A percentile compares a stretch with the other conserved stretches of the same genome.
phyloP scores from a whole-genome alignment of 176 grass and related monocot species.

The Oryza officinalis region DNA sequence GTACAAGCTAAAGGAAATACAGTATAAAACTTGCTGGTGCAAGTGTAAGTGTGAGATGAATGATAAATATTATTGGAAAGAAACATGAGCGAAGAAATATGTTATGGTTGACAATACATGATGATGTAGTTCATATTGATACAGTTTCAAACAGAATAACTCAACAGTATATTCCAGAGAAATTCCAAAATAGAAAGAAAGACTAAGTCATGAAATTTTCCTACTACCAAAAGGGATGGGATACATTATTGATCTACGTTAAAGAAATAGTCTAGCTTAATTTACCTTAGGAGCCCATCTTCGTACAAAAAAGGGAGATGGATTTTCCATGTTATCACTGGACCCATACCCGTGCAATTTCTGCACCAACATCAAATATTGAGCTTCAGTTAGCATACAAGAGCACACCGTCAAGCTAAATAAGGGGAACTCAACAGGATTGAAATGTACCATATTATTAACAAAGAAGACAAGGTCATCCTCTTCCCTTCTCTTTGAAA shows the following conservation, averaged over 20 bases:
- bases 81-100: neutral
- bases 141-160: neutral
- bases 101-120: neutral
- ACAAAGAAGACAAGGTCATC: conserved; percentile 99
- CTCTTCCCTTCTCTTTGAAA: conserved; percentile 66
- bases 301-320: conserved; percentile 74
- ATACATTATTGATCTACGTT: neutral
- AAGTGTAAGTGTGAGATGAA: neutral
- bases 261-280: neutral
- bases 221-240: neutral
- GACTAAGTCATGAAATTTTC: neutral
- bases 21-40: neutral
- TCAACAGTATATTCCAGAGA: neutral
- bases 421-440: neutral
- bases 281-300: conserved; percentile 85
- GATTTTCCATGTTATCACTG: conserved; percentile 66
- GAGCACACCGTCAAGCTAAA: neutral
- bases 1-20: neutral
- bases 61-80: neutral
- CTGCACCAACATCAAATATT: conserved; percentile 40
- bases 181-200: neutral
- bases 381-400: conserved; percentile 6
- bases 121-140: neutral
- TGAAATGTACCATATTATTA: conserved; percentile 55
- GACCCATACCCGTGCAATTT: conserved; percentile 67